Conservation (phyloP, 805 yeast genomes). For the Starmerella bacillaris region DNA sequence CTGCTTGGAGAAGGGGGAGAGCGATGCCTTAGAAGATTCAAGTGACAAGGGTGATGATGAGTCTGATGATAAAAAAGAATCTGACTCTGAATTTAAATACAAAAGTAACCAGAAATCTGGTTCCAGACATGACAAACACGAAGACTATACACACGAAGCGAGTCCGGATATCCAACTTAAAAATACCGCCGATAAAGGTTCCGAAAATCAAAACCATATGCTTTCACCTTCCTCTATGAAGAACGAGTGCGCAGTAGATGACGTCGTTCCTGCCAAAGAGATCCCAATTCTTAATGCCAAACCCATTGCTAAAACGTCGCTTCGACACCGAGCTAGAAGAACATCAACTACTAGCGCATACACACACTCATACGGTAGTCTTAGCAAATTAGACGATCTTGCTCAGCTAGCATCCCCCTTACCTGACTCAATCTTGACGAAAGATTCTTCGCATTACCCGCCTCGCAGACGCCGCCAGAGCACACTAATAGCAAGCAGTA, state of each 20-base stretch:
- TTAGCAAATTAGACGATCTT: conserved; percentile 7
- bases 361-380: conserved; percentile 4
- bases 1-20: conserved; percentile 3
- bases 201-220: not conserved
- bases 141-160: no score
- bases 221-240: not conserved
- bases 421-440: conserved; percentile 14
- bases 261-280: conserved; percentile 9
- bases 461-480: conserved; percentile 8
- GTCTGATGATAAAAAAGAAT: not conserved
- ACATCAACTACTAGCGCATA: conserved; percentile 5
- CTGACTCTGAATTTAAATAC: not conserved
- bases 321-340: conserved; percentile 5
- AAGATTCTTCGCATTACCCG: conserved; percentile 12
- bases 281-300: conserved; percentile 11
- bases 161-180: no score
- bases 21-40: conserved; percentile 12
- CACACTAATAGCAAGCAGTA: not conserved
- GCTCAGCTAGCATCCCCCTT: conserved; percentile 16
- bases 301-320: conserved; percentile 11
- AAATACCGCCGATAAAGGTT: not conserved
- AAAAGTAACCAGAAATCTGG: not conserved
- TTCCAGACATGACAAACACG: no score
- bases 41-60: conserved; percentile 1
- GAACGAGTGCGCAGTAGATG: not conserved